Evolutionary conservation across 495 filamentous ascomycete species (phyloP), one percentile per base, ranked within the genome.

Genomic region (Neurospora sp.): DNA sequence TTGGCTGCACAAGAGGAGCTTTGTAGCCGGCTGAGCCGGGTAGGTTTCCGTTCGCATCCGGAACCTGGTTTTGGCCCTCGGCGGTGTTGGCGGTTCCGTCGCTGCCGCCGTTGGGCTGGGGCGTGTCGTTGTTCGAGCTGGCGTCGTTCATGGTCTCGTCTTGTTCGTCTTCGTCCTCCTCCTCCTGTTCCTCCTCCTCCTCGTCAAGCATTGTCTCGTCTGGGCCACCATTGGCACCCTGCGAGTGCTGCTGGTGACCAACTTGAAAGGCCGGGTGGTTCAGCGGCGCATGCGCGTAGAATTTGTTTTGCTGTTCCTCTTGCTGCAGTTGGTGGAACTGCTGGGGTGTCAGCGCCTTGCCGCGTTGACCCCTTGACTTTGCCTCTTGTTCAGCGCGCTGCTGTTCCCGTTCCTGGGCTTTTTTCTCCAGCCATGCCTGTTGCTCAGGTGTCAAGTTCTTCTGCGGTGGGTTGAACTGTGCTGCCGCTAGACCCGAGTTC

Each of bases 1-100:
- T 61, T 42, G 75, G 69, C 53, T 74, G 73, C 9, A 53, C 44
- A 5, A 74, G 72, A 4, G 73, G 76, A 9, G 75, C 73, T 22
- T 53, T 4, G 61, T 71, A 46, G 12, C 27, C 53, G 22, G 53
- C 53, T 65, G 53, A 65, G 5, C 53, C 53, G 27, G 53, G 53
- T 6, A 65, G 27, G 27, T 65, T 65, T 65, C 53, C 53, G 27
- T 65, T 65, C 53, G 53, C 53, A 27, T 65, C 53, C 53, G 53
- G 53, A 65, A 4, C 11, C 2, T 18, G 39, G 61, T 27, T 38
- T 48, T 46, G 70, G 42, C 27, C 22, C 31, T 20, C 40, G 0
- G 35, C 40, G 18, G 53, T 5, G 22, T 39, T 59, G 39, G 22
- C 59, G 9, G 39, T 44, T 27, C 31, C 42, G 70, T 20, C 68